Base-by-base conservation (phyloP, 176 grass and related monocot species). In the Musa acuminata region DNA sequence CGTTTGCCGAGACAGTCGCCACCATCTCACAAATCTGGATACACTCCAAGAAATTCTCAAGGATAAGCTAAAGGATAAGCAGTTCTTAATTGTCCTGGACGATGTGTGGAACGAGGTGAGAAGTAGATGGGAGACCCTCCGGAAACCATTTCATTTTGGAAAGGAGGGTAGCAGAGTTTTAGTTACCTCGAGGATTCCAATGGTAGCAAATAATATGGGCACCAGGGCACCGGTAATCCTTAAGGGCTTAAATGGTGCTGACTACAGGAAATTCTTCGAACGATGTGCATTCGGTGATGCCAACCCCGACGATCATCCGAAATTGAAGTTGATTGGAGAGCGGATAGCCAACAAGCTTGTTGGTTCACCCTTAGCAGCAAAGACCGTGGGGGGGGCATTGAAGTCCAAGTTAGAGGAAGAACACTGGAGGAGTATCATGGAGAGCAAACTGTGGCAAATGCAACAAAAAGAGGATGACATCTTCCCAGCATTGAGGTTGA, bases 291-390 rank as follows among this genome's bases (percentile, higher is more conserved):
- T 93, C 60, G 79, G 77, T 77, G 66, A 72, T 35, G 80, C 77
- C 51, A 54, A 85, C 63, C 75, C 76, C 4, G 76, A 67, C 1
- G 69, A 76, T 17, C 82, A 85, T 77, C 69, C 43, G 64, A 74
- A 77, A 79, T 77, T 93, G 9, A 79, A 66, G 78, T 64, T 71
- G 58, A 85, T 93, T 16, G 84, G 87, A 59, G 49, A 49, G 54
- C 75, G 85, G 53, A 87, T 93, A 55, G 72, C 65, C 59, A 13
- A 77, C 29, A 87, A 77, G 64, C 74, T 87, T 17, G 87, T 71
- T 62, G 87, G 90, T 51, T 83, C 84, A 26, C 90, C 90, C 69
- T 71, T 93, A 54, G 82, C 87, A 9, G 84, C 82, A 9, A 93
- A 89, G 80, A 69, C 80, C 23, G 79, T 93, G 3, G 90, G 81